A percentile compares a stretch with the other conserved stretches of the same genome.
These are phyloP conservation scores for Acer negundo DNA, from an alignment of 345 rosid species.

Conservation along the genomic window DNA sequence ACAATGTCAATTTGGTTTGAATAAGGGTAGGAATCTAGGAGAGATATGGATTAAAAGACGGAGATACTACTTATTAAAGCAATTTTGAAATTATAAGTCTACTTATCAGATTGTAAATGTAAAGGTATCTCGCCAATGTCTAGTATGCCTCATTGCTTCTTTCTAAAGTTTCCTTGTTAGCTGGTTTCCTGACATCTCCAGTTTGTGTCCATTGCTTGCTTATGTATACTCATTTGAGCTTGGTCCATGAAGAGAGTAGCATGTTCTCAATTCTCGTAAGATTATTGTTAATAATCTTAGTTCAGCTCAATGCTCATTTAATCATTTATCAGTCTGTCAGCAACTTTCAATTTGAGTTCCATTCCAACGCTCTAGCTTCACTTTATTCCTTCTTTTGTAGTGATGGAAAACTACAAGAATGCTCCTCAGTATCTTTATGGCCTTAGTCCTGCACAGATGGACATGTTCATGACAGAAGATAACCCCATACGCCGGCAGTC, in stretches of 20 bases:
- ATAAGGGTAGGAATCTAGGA: not conserved
- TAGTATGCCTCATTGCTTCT: no score
- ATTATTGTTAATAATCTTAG: not conserved
- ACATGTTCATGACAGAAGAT: slow-evolving; percentile 91
- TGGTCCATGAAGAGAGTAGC: slow-evolving; percentile 1
- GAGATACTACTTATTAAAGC: not conserved
- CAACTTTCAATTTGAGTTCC: slow-evolving; percentile 4
- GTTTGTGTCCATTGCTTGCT: not conserved
- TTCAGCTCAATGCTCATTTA: not conserved
- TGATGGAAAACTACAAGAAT: slow-evolving; percentile 79
- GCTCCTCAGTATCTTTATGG: slow-evolving; percentile 82
- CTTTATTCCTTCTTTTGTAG: slow-evolving; percentile 37
- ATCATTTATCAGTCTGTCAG: not conserved
- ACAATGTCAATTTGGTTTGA: not conserved
- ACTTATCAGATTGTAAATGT: not conserved
- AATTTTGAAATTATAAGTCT: not conserved
- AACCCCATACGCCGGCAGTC: slow-evolving; percentile 65
- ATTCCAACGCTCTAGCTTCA: not conserved
- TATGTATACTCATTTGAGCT: not conserved
- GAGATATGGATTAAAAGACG: not conserved
- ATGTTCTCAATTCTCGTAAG: not conserved
- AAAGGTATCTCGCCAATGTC: not conserved
- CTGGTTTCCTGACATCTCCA: not conserved
- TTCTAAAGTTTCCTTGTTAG: not conserved
- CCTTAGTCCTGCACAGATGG: slow-evolving; percentile 77